Evolutionary conservation across 2,329 filamentous ascomycete genomes (phyloP).

Genomic region (Penicillium brasilianum): DNA sequence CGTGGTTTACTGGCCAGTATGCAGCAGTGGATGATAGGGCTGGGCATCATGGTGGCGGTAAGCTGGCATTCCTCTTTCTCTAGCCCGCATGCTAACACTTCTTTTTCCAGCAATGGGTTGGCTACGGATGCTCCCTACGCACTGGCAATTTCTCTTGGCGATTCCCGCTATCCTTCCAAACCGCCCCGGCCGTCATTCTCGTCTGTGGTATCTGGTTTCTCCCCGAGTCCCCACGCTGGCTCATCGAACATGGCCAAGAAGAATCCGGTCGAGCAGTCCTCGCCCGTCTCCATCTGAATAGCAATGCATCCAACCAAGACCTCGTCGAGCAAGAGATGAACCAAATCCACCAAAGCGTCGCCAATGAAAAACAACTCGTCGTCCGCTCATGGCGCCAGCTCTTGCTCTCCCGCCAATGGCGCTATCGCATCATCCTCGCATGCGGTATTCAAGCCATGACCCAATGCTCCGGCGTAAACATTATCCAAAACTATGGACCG

Average conservation of each 20-base stretch:
- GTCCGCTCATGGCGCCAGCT: conserved; percentile 48
- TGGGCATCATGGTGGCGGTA: conserved; percentile 50
- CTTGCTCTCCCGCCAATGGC: conserved; percentile 52
- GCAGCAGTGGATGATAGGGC: conserved; percentile 54
- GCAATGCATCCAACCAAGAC: conserved; percentile 36
- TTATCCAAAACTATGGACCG: conserved; percentile 52
- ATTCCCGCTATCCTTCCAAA: conserved; percentile 43
- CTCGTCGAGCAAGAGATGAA: conserved; percentile 49
- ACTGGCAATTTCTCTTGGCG: conserved; percentile 40
- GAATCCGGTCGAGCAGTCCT: conserved; percentile 43
- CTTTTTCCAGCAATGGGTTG: conserved; percentile 53
- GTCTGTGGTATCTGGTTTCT: conserved; percentile 40
- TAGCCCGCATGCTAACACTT: neutral
- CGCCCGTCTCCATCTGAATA: conserved; percentile 38
- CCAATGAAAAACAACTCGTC: conserved; percentile 42
- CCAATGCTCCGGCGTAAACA: conserved; percentile 55
- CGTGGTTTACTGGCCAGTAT: conserved; percentile 49
- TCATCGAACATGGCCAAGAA: conserved; percentile 45
- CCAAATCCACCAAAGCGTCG: conserved; percentile 49
- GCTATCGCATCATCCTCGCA: conserved; percentile 54
- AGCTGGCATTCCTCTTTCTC: conserved; percentile 24
- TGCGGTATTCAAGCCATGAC: conserved; percentile 57
- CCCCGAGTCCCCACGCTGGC: conserved; percentile 44
- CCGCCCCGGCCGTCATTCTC: conserved; percentile 49
- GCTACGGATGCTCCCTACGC: conserved; percentile 52